Conservation (phyloP, 768 basidiomycete species). For the Russula brevipes region DNA sequence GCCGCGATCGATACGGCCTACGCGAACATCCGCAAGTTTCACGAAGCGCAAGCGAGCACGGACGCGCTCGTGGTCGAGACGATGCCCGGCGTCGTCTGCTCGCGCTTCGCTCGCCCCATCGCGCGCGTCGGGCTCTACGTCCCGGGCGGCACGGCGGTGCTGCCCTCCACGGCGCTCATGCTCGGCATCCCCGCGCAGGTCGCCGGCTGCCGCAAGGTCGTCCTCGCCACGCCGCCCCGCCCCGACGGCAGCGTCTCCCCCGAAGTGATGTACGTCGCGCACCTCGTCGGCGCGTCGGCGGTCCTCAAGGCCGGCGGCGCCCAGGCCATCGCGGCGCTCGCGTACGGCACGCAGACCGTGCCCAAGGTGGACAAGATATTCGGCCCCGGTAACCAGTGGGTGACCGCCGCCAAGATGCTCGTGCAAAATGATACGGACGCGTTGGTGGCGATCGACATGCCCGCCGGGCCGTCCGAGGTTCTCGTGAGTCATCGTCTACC, state of each 20-base stretch:
- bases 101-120: constrained; percentile 92
- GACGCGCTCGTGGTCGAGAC: constrained; percentile 81
- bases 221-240: constrained; percentile 94
- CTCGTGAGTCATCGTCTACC: constrained; percentile 53
- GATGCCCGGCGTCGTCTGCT: constrained; percentile 96
- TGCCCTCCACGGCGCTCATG: constrained; percentile 97
- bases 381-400: constrained; percentile 99
- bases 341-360: constrained; percentile 91
- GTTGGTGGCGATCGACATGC: constrained; percentile 96
- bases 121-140: constrained; percentile 94
- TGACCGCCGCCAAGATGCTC: constrained; percentile 98
- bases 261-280: constrained; percentile 95
- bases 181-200: constrained; percentile 97
- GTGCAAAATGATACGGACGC: constrained; percentile 99
- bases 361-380: constrained; percentile 99
- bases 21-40: constrained; percentile 86
- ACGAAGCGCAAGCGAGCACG: constrained; percentile 76
- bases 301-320: constrained; percentile 95
- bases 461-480: constrained; percentile 96
- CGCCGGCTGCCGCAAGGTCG: constrained; percentile 87
- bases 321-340: constrained; percentile 93
- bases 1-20: constrained; percentile 88
- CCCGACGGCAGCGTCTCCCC: constrained; percentile 90
- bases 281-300: constrained; percentile 83
- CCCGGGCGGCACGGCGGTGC: constrained; percentile 92